These are phyloP conservation scores for Leptographium galeiforme DNA, from an alignment of 2,329 filamentous ascomycete species.

Conservation along the genomic window DNA sequence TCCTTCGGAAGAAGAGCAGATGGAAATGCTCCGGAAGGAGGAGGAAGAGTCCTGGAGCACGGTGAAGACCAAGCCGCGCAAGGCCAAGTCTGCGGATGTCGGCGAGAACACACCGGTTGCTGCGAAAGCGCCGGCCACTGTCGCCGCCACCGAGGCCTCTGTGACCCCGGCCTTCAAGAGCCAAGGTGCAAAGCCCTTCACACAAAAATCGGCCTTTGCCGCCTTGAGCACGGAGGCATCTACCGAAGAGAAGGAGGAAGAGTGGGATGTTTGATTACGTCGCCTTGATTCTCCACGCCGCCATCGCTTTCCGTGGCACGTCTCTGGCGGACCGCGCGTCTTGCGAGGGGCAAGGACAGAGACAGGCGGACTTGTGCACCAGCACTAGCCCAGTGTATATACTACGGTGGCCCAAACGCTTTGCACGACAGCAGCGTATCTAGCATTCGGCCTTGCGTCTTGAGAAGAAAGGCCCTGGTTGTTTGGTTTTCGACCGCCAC, in stretches of 20 bases:
- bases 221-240: conserved; percentile 29
- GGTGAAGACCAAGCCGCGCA: conserved; percentile 32
- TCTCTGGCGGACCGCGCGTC: not conserved
- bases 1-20: conserved; percentile 49
- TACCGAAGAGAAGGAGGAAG: conserved; percentile 27
- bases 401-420: not conserved
- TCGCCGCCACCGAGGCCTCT: conserved; percentile 11
- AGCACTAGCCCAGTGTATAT: not conserved
- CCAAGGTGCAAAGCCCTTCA: conserved; percentile 22
- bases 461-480: not conserved
- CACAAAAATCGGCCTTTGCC: conserved; percentile 31
- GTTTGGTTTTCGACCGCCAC: not conserved
- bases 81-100: conserved; percentile 26
- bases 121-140: conserved; percentile 7
- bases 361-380: not conserved
- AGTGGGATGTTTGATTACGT: conserved; percentile 41
- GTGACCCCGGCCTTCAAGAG: conserved; percentile 16
- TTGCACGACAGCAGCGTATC: not conserved
- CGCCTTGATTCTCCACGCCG: not conserved
- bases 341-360: not conserved
- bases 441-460: not conserved
- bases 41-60: conserved; percentile 45
- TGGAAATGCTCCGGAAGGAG: conserved; percentile 42
- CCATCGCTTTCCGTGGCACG: not conserved
- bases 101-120: conserved; percentile 11